Conservation (phyloP, 108 stramenopile species). For the Nitzschia inconspicua region DNA sequence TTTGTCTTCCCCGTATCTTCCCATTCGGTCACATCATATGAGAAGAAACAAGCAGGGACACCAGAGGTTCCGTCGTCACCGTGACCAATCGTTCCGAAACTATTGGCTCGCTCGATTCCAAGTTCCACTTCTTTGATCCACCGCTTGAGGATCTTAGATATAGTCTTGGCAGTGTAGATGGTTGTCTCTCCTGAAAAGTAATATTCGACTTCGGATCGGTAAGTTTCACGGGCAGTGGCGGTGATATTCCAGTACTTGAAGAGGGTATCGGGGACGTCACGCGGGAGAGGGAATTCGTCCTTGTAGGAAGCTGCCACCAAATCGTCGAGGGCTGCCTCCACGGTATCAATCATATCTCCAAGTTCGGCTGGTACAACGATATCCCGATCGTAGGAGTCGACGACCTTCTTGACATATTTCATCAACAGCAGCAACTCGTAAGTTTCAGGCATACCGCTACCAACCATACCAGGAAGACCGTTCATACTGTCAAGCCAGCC, state of each 20-base stretch:
- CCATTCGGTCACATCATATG: constrained; percentile 81
- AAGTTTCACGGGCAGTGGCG: constrained; percentile 83
- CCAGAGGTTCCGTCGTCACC: constrained; percentile 87
- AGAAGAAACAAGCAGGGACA: constrained; percentile 83
- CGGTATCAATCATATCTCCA: constrained; percentile 53
- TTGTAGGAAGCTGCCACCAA: constrained; percentile 62
- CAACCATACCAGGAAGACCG: constrained; percentile 91
- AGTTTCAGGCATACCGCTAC: constrained; percentile 90
- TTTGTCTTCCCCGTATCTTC: constrained; percentile 47
- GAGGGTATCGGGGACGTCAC: constrained; percentile 67
- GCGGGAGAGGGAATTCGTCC: constrained; percentile 62
- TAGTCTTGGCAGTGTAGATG: constrained; percentile 48
- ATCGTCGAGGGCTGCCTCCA: constrained; percentile 72
- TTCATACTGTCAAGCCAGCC: constrained; percentile 99
- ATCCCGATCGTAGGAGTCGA: constrained; percentile 66
- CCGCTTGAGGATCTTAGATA: constrained; percentile 58
- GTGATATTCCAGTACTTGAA: constrained; percentile 92
- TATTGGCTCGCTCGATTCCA: constrained; percentile 76
- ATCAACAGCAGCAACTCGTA: constrained; percentile 85
- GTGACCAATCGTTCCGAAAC: constrained; percentile 76
- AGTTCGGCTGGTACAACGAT: constrained; percentile 78
- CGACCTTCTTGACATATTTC: constrained; percentile 71
- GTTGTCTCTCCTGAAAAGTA: constrained; percentile 86
- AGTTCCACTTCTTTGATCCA: constrained; percentile 75
- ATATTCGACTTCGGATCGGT: constrained; percentile 71